A percentile compares a stretch with the other conserved stretches of the same genome.
phyloP scores from a whole-genome alignment of 2,329 filamentous ascomycete genomes.

The Cladosporium sp. region DNA sequence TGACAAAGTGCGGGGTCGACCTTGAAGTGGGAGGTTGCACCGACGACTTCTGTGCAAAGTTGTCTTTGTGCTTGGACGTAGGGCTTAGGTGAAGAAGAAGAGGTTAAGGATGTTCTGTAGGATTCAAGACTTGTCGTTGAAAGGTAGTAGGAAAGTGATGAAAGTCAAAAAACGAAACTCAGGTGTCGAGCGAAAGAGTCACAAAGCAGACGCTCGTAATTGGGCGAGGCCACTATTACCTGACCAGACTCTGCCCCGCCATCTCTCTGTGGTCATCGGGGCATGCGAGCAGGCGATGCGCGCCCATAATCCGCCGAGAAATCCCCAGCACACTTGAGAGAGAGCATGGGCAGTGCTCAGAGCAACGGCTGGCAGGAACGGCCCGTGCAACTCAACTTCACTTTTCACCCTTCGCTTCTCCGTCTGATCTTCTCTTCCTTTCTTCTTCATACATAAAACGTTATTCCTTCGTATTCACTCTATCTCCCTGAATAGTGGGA shows the following conservation, averaged over 20 bases:
- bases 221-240: not conserved
- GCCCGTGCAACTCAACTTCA: constrained; percentile 32
- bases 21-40: not conserved
- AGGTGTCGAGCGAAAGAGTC: not conserved
- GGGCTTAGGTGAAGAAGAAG: not conserved
- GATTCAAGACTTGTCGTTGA: not conserved
- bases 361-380: not conserved
- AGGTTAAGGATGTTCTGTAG: not conserved
- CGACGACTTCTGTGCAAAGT: not conserved
- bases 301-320: not conserved
- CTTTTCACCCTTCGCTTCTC: constrained; percentile 37
- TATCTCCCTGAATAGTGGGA: constrained; percentile 54
- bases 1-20: constrained; percentile 8
- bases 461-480: constrained; percentile 61
- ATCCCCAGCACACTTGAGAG: no score
- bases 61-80: not conserved
- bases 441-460: constrained; percentile 37
- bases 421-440: constrained; percentile 22
- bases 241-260: not conserved
- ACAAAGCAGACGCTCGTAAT: constrained; percentile 6
- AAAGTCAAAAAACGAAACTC: not conserved
- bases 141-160: not conserved
- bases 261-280: constrained; percentile 1
- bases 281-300: no score
- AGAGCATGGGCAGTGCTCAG: not conserved